Percentiles rank a stretch among this genome's conserved stretches.
Evolutionary conservation across 495 filamentous ascomycete genomes (phyloP).

Genomic region (Aspergillus carlsbadensis): DNA sequence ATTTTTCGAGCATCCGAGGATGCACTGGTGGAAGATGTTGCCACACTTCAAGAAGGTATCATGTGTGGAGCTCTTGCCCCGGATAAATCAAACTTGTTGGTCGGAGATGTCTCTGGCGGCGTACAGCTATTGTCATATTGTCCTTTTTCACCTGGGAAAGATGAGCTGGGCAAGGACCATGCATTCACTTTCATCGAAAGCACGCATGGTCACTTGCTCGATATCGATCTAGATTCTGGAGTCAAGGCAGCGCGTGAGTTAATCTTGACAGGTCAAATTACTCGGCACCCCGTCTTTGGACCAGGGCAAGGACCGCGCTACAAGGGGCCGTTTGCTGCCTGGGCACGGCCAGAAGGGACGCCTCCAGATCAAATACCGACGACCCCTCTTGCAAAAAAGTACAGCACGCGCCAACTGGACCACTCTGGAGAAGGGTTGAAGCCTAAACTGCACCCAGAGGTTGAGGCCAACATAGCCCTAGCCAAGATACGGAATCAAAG

Average conservation of each 20-base stretch:
- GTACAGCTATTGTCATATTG: slow-evolving; percentile 63
- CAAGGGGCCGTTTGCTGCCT: slow-evolving; percentile 43
- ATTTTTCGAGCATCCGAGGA: slow-evolving; percentile 58
- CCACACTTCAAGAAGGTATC: slow-evolving; percentile 48
- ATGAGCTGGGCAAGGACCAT: slow-evolving; percentile 22
- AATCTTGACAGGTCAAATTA: slow-evolving; percentile 37
- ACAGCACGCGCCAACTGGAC: slow-evolving; percentile 31
- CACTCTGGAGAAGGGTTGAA: slow-evolving; percentile 25
- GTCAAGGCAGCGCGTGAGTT: slow-evolving; percentile 27
- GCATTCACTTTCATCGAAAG: slow-evolving; percentile 16
- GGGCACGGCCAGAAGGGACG: slow-evolving; percentile 33
- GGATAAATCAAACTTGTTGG: slow-evolving; percentile 66
- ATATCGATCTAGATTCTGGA: slow-evolving; percentile 27
- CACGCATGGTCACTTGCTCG: not conserved
- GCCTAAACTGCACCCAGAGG: slow-evolving; percentile 12
- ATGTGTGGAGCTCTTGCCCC: slow-evolving; percentile 68
- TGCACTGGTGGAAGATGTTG: slow-evolving; percentile 61
- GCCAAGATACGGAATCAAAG: slow-evolving; percentile 30
- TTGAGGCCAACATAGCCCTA: slow-evolving; percentile 23
- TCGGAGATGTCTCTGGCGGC: slow-evolving; percentile 75
- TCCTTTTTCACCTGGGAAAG: slow-evolving; percentile 24
- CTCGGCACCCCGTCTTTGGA: slow-evolving; percentile 40
- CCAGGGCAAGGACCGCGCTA: slow-evolving; percentile 47
- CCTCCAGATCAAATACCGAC: slow-evolving; percentile 14
- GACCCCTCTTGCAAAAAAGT: slow-evolving; percentile 22